Evolutionary conservation across 768 basidiomycete genomes (phyloP).

Genomic region (Amanita thiersii): DNA sequence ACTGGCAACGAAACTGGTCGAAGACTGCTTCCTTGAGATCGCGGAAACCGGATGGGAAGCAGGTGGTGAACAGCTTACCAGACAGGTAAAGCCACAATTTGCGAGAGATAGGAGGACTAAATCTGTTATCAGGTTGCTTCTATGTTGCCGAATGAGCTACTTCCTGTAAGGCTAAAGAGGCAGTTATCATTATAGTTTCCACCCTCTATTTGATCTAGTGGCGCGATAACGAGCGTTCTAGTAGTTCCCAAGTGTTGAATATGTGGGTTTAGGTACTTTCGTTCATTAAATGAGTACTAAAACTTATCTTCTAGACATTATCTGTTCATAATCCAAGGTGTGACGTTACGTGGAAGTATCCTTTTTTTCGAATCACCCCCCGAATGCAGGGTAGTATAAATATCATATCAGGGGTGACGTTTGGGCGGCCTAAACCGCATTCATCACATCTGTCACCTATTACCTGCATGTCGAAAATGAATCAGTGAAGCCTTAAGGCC

Average conservation of each 20-base stretch:
- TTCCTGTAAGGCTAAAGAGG: constrained; percentile 18
- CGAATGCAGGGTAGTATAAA: constrained; percentile 2
- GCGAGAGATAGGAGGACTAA: constrained; percentile 10
- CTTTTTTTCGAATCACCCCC: neutral
- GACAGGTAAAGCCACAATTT: too few species aligned
- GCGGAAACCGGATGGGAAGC: constrained; percentile 82
- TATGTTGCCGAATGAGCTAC: constrained; percentile 27
- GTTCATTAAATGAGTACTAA: too few species aligned
- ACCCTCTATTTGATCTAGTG: constrained; percentile 5
- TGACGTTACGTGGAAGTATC: too few species aligned
- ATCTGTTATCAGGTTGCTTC: constrained; percentile 22
- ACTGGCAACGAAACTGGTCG: constrained; percentile 49
- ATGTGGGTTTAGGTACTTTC: too few species aligned
- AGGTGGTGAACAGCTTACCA: constrained; percentile 62
- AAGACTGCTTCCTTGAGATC: constrained; percentile 51
- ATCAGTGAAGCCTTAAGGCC: constrained; percentile 54
- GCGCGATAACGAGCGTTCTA: neutral
- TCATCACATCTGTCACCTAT: neutral
- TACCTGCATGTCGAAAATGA: constrained; percentile 23
- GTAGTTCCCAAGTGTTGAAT: too few species aligned
- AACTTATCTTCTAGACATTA: too few species aligned
- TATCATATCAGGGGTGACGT: neutral
- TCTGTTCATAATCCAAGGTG: too few species aligned
- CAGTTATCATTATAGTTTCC: constrained; percentile 13
- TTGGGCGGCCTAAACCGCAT: neutral